phyloP scores from a whole-genome alignment of 2,329 filamentous ascomycete genomes.

The Boeremia lycopersici region DNA sequence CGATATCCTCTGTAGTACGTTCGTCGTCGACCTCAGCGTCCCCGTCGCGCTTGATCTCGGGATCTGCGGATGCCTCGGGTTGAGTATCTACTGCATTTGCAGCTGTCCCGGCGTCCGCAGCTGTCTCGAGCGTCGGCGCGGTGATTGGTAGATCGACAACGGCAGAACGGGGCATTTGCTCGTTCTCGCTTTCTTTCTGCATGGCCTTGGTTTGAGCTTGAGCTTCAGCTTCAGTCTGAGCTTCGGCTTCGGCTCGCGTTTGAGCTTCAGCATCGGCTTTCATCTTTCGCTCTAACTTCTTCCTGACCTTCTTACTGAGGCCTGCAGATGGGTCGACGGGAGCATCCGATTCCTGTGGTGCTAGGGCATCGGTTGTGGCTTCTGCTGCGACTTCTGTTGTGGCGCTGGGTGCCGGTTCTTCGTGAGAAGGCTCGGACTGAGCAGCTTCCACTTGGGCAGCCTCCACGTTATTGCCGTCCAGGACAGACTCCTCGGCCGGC shows the following conservation, averaged over 20 bases:
- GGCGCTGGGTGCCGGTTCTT: background rate
- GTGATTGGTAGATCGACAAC: background rate
- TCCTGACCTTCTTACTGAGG: slow-evolving; percentile 6
- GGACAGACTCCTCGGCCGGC: too few species aligned
- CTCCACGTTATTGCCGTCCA: too few species aligned
- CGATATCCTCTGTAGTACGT: too few species aligned
- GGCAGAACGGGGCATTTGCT: too few species aligned
- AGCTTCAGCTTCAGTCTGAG: slow-evolving; percentile 28
- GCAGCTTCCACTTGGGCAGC: too few species aligned
- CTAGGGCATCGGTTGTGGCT: background rate
- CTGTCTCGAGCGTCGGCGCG: background rate
- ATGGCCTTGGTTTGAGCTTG: slow-evolving; percentile 25
- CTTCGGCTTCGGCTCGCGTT: slow-evolving; percentile 24
- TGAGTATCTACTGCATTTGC: background rate
- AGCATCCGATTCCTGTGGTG: background rate
- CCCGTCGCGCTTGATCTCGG: background rate
- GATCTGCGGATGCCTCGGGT: background rate
- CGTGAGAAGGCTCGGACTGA: too few species aligned
- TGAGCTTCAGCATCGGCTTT: slow-evolving; percentile 32
- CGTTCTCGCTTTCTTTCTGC: background rate
- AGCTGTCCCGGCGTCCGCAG: background rate
- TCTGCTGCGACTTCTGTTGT: background rate
- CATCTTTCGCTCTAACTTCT: too few species aligned
- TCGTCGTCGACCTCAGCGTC: background rate
- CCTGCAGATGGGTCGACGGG: slow-evolving; percentile 37